Conservation (phyloP, 768 basidiomycete species). For the Omphalotus guepiniiformis region DNA sequence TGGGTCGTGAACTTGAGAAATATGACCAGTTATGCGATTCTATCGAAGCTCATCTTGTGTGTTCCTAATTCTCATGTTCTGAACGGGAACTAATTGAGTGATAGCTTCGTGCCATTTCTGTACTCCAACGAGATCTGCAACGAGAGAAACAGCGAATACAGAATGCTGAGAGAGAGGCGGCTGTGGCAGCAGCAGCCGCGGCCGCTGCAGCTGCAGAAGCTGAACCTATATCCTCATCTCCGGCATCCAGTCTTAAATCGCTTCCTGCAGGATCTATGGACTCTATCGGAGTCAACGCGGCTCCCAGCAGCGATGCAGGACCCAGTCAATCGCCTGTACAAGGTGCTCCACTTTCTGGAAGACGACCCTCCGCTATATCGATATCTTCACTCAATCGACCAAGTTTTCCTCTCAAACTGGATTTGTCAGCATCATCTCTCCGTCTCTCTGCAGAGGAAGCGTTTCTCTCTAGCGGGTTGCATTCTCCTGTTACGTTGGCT, state of each 20-base stretch:
- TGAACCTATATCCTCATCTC: constrained; percentile 9
- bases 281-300: neutral
- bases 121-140: constrained; percentile 66
- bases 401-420: constrained; percentile 69
- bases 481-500: constrained; percentile 78
- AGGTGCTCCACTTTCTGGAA: constrained; percentile 27
- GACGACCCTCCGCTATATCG: constrained; percentile 75
- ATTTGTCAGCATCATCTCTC: constrained; percentile 67
- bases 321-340: constrained; percentile 5
- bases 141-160: constrained; percentile 50
- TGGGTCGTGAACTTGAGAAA: constrained; percentile 72
- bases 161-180: constrained; percentile 38
- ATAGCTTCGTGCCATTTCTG: constrained; percentile 67
- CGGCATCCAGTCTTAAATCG: too few species aligned
- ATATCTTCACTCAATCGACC: constrained; percentile 77
- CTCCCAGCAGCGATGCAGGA: neutral
- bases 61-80: constrained; percentile 18
- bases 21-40: constrained; percentile 79
- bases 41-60: constrained; percentile 67
- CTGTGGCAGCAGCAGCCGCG: constrained; percentile 32
- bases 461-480: constrained; percentile 51
- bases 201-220: constrained; percentile 22
- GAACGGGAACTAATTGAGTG: neutral
- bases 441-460: constrained; percentile 65
- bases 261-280: neutral